Percentiles rank a stretch among this genome's conserved stretches.
Conservation (phyloP, 2,329 filamentous ascomycete species). For the Ampelomyces quisqualis region DNA sequence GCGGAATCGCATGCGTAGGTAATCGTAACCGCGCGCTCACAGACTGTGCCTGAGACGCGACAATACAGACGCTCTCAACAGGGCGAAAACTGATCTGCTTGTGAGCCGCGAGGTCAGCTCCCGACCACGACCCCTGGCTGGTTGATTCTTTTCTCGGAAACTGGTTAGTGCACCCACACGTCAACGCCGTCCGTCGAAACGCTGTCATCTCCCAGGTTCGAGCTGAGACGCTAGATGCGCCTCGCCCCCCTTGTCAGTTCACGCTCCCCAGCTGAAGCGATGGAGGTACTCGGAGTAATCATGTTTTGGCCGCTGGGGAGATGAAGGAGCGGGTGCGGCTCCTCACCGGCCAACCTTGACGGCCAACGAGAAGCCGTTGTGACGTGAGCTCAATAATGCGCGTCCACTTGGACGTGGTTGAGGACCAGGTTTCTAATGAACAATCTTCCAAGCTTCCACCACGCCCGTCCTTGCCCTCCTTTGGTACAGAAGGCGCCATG, state of each 20-base stretch:
- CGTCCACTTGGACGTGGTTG: slow-evolving; percentile 33
- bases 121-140: slow-evolving; percentile 13
- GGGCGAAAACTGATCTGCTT: too few species aligned
- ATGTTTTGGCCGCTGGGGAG: slow-evolving; percentile 21
- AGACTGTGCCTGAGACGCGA: slow-evolving; percentile 11
- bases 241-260: neutral
- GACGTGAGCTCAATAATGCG: slow-evolving; percentile 25
- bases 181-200: neutral
- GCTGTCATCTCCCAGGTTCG: neutral
- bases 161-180: neutral
- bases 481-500: slow-evolving; percentile 24
- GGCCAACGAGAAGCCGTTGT: slow-evolving; percentile 29
- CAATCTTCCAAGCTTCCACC: slow-evolving; percentile 15
- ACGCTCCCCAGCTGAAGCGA: slow-evolving; percentile 8
- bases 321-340: slow-evolving; percentile 30
- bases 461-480: slow-evolving; percentile 18
- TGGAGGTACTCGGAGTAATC: too few species aligned
- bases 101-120: too few species aligned
- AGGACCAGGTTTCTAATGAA: slow-evolving; percentile 23
- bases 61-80: too few species aligned
- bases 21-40: slow-evolving; percentile 29
- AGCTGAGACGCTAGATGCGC: neutral
- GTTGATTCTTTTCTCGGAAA: neutral
- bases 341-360: slow-evolving; percentile 21
- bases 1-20: too few species aligned